These are phyloP conservation scores for Blumeria graminis DNA, from an alignment of 2,329 filamentous ascomycete genomes.

Conservation along the genomic window DNA sequence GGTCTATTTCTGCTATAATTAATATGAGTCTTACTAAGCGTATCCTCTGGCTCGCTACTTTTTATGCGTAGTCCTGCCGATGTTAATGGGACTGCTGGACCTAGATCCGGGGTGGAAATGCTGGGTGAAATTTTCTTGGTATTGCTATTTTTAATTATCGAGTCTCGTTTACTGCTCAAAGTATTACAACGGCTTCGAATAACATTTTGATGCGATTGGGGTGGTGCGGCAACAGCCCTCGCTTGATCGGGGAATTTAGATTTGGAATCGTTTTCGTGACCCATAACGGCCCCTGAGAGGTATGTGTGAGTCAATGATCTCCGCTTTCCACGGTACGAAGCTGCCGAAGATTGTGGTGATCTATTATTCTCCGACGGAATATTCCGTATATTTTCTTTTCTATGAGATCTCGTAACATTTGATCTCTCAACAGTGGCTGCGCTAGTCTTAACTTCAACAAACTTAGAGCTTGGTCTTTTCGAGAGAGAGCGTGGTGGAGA, in stretches of 20 bases:
- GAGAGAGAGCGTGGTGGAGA: conserved; percentile 9
- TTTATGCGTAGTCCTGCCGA: background rate
- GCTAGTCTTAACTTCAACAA: no score
- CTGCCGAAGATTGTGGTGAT: no score
- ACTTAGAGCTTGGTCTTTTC: conserved; percentile 15
- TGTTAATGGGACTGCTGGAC: background rate
- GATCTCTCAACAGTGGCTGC: no score
- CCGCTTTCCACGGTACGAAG: no score
- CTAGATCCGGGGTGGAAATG: background rate
- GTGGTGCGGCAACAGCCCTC: no score
- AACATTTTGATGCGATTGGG: background rate
- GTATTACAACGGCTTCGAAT: background rate
- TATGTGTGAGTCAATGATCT: no score
- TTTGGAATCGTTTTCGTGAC: no score
- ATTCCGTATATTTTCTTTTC: no score
- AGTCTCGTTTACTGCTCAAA: background rate
- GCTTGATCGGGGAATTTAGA: no score
- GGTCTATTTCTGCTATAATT: conserved; percentile 36
- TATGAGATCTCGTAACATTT: no score
- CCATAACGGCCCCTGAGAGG: no score
- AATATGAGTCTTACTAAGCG: background rate
- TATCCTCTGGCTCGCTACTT: background rate
- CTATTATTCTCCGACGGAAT: no score
- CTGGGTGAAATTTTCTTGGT: background rate
- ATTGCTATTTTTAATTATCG: background rate